Conservation (phyloP, 768 basidiomycete species). For the Phylloporus arenicola region DNA sequence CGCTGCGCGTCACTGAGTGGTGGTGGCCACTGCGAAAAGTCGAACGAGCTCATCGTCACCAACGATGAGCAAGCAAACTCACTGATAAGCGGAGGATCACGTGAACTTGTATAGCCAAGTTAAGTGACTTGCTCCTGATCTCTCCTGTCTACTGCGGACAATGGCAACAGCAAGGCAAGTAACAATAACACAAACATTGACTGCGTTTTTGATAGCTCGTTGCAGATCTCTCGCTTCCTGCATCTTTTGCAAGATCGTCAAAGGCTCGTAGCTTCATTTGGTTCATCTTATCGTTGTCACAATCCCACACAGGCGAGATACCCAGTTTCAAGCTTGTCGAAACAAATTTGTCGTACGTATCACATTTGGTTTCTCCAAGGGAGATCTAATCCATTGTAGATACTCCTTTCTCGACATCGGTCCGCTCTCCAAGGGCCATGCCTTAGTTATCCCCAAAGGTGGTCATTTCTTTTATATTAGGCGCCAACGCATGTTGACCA, state of each 20-base stretch:
- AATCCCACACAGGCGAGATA: constrained; percentile 61
- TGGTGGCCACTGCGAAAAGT: constrained; percentile 73
- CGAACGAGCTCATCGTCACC: constrained; percentile 32
- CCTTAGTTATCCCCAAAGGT: constrained; percentile 94
- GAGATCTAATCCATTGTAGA: constrained; percentile 30
- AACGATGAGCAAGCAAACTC: not conserved
- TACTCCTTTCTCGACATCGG: constrained; percentile 91
- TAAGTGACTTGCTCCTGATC: not conserved
- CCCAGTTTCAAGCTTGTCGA: constrained; percentile 84
- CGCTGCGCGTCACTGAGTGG: constrained; percentile 52
- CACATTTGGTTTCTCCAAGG: not conserved
- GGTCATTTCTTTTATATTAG: not conserved
- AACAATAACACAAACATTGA: not conserved
- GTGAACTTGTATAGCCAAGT: not conserved
- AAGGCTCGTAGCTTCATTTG: constrained; percentile 44
- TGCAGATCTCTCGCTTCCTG: constrained; percentile 57
- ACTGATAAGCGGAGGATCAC: not conserved
- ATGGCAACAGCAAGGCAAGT: constrained; percentile 21
- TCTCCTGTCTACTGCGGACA: not conserved
- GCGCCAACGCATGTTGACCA: not conserved
- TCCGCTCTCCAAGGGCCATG: constrained; percentile 86
- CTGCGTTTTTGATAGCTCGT: not conserved
- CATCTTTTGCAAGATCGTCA: constrained; percentile 95
- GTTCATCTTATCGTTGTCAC: not conserved
- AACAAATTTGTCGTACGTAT: constrained; percentile 61